Percentiles rank a stretch among this genome's conserved stretches.
These are phyloP conservation scores for Fusarium devonianum DNA, from an alignment of 2,329 filamentous ascomycete species.

Conservation along the genomic window DNA sequence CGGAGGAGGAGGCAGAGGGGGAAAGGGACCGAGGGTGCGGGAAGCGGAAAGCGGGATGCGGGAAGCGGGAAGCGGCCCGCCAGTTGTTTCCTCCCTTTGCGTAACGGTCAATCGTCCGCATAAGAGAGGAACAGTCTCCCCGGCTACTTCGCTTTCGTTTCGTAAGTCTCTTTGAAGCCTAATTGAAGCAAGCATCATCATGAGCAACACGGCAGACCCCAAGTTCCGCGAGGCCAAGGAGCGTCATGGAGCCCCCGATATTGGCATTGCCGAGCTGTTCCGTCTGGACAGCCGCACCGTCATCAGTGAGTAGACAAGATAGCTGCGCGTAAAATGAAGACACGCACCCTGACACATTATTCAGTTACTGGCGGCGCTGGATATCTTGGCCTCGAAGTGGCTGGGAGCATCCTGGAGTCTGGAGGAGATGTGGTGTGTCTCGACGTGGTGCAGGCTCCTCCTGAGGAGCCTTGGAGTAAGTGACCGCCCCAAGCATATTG, in stretches of 20 bases:
- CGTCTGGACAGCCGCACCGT: conserved; percentile 4
- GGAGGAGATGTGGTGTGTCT: conserved; percentile 46
- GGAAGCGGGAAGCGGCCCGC: too few relatives aligned
- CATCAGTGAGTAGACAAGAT: conserved; percentile 1
- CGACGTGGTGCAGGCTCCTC: conserved; percentile 35
- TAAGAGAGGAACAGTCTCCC: too few relatives aligned
- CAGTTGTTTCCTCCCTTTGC: too few relatives aligned
- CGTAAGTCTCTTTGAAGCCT: neutral
- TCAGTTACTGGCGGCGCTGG: conserved; percentile 13
- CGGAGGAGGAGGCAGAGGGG: too few relatives aligned
- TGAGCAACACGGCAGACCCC: conserved; percentile 5
- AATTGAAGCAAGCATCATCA: neutral
- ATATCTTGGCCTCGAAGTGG: conserved; percentile 3
- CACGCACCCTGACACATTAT: neutral
- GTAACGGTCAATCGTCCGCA: too few relatives aligned
- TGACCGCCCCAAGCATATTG: neutral
- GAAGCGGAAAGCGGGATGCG: too few relatives aligned
- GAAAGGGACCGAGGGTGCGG: too few relatives aligned
- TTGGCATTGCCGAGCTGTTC: neutral
- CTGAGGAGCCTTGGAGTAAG: conserved; percentile 31
- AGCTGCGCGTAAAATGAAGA: too few relatives aligned
- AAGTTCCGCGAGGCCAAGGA: conserved; percentile 11
- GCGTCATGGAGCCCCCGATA: neutral
- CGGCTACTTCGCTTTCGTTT: too few relatives aligned
- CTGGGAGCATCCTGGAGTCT: conserved; percentile 39